Percentiles rank a stretch among this genome's conserved stretches.
Evolutionary conservation across 768 basidiomycete species (phyloP).

Genomic region (Mycena galopus): DNA sequence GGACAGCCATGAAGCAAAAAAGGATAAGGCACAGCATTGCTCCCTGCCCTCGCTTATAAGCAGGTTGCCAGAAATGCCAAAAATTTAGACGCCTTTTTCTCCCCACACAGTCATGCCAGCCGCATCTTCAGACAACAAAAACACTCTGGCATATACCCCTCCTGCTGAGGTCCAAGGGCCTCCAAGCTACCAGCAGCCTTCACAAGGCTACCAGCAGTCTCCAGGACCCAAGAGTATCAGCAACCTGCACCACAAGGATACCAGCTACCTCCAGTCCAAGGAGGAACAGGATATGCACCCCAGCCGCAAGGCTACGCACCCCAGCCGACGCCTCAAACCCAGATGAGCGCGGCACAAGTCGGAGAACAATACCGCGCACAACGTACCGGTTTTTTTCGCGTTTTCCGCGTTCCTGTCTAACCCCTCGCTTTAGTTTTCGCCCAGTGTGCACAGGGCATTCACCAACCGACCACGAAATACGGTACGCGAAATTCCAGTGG

Average conservation of each 20-base stretch:
- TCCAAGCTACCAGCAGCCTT: slow-evolving; percentile 8
- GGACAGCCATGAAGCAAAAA: slow-evolving; percentile 1
- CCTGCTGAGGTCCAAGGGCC: slow-evolving; percentile 13
- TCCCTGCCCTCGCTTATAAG: background rate
- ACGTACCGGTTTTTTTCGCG: slow-evolving; percentile 31
- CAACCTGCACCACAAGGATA: slow-evolving; percentile 11
- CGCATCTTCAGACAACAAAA: slow-evolving; percentile 26
- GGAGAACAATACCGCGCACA: slow-evolving; percentile 44
- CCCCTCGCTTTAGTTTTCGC: slow-evolving; percentile 38
- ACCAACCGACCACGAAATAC: slow-evolving; percentile 40
- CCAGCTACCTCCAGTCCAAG: background rate
- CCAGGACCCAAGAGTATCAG: background rate
- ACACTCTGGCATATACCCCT: slow-evolving; percentile 19
- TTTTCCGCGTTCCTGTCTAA: background rate
- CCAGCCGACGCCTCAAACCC: slow-evolving; percentile 25
- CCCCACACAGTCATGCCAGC: slow-evolving; percentile 14
- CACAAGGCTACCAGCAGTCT: background rate
- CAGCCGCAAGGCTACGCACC: slow-evolving; percentile 24
- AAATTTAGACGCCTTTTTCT: background rate
- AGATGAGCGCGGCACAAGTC: slow-evolving; percentile 33
- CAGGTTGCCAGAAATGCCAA: background rate
- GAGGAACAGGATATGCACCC: slow-evolving; percentile 17
- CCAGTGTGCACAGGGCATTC: slow-evolving; percentile 42
- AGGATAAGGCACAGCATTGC: background rate
- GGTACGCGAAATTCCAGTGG: slow-evolving; percentile 2